Evolutionary conservation across 179 eudicot species (phyloP), one percentile per base, ranked within the genome.

Genomic region (Silene vulgaris): DNA sequence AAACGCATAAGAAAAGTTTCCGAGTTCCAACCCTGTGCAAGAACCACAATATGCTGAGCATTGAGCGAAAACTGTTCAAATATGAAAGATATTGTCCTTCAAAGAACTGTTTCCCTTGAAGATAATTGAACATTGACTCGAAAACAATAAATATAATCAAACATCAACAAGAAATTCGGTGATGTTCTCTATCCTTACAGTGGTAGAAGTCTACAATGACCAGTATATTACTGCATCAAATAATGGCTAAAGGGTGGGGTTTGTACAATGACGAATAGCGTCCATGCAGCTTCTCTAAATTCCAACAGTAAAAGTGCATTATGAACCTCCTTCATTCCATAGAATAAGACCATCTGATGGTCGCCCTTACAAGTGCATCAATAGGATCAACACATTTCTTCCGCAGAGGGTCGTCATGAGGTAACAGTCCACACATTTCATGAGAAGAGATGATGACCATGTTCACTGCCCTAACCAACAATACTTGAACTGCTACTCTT

Each of bases 351-450:
- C 79, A 80, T 70, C 64, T 61, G 65, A 88, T 78, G 29, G 89
- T 85, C 37, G 86, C 80, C 74, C 87, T 79, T 17, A 80, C 90
- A 70, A 88, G 78, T 5, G 90, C 82, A 84, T 88, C 91, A 74
- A 88, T 74, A 5, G 92, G 90, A 73, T 89, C 82, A 8, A 87
- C 50, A 60, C 92, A 89, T 80, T 83, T 87, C 81, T 81, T 87
- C 50, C 88, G 87, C 30, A 87, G 89, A 73, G 90, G 90, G 68
- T 89, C 92, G 45, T 89, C 87, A 6, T 14, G 77, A 32, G 91
- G 92, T 80, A 87, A 77, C 23, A 88, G 84, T 63, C 75, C 82
- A n/a, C 74, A 76, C 79, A 87, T 60, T 28, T 87, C 89, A 81
- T 88, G 89, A 16, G 92, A 88, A 14, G 84, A 85, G 73, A 88